Base-by-base conservation (phyloP, 1,139 yeast genomes). In the Geotrichum australiense region DNA sequence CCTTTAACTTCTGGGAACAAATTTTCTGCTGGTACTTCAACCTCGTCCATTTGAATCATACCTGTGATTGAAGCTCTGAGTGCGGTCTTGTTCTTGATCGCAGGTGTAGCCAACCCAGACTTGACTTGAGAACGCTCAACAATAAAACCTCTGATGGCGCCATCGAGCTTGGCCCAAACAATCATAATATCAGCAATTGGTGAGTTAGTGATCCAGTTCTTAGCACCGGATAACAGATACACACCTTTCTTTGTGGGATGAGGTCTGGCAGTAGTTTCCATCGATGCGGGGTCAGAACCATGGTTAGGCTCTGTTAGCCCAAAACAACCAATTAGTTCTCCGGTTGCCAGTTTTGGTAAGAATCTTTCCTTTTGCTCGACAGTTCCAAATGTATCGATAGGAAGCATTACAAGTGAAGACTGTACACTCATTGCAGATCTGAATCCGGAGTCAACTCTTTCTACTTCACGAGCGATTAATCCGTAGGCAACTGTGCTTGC, bases 251-350 rank as follows among this genome's bases (percentile, higher is more conserved):
- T 66, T 20, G 67, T 60, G 14, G 71, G 70, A 47, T 66, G 70
- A 15, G 57, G 62, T 37, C 57, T 54, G 18, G 72, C 72, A 5
- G 50, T 52, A 14, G 71, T 68, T 50, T 65, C 69, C 72, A 67
- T 67, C 5, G 69, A 61, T 2, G 61, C 70, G 4, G 72, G 71
- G 44, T 67, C 71, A 12, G 70, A 65, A 19, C 71, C 71, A 46
- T 67, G 71, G 52, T 68, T 65, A 34, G 71, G 71, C 53, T 67
- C 71, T 11, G 71, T 67, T 15, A 68, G 57, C 4, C 71, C 71
- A 50, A 67, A 67, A 46, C 70, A 65, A 26, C 71, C 71, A 24
- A 68, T 57, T 16, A 66, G 52, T 49, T 68, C 70, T n/a, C 70
- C 71, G 16, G 61, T 52, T 4, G 70, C 70, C 38, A 68, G 59